Evolutionary conservation across 805 yeast species (phyloP).

Genomic region (Nakazawaea molendinolei): DNA sequence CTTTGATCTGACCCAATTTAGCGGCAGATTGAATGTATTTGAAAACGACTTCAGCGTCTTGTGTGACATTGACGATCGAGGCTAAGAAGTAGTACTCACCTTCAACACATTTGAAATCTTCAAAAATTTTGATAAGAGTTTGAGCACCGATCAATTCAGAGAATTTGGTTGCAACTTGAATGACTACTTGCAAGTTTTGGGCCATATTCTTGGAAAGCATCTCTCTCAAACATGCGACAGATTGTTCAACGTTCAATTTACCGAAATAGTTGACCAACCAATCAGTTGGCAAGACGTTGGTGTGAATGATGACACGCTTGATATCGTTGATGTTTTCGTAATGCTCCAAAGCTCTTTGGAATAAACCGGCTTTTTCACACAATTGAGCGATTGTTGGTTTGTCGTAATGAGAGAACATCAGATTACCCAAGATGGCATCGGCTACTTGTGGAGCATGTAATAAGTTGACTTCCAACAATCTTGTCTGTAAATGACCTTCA

Average conservation of each 20-base stretch:
- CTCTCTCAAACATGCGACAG: constrained; percentile 79
- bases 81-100: constrained; percentile 93
- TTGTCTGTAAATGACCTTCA: constrained; percentile 93
- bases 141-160: constrained; percentile 88
- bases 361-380: constrained; percentile 93
- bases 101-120: constrained; percentile 86
- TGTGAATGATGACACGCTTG: constrained; percentile 88
- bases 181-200: constrained; percentile 86
- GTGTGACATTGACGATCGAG: constrained; percentile 87
- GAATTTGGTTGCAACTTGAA: constrained; percentile 95
- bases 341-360: constrained; percentile 93
- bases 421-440: constrained; percentile 94
- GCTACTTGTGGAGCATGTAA: constrained; percentile 99
- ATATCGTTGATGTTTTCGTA: constrained; percentile 93
- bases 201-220: constrained; percentile 74
- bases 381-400: constrained; percentile 86
- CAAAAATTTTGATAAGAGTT: constrained; percentile 82
- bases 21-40: constrained; percentile 96
- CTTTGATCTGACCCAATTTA: constrained; percentile 80
- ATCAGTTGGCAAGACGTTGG: constrained; percentile 78
- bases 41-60: constrained; percentile 91
- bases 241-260: constrained; percentile 88
- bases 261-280: constrained; percentile 94
- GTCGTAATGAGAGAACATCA: constrained; percentile 93
- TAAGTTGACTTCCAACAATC: constrained; percentile 86